Evolutionary conservation across 805 yeast genomes (phyloP), one percentile per base, ranked within the genome.

Genomic region (Saturnispora zaruensis): DNA sequence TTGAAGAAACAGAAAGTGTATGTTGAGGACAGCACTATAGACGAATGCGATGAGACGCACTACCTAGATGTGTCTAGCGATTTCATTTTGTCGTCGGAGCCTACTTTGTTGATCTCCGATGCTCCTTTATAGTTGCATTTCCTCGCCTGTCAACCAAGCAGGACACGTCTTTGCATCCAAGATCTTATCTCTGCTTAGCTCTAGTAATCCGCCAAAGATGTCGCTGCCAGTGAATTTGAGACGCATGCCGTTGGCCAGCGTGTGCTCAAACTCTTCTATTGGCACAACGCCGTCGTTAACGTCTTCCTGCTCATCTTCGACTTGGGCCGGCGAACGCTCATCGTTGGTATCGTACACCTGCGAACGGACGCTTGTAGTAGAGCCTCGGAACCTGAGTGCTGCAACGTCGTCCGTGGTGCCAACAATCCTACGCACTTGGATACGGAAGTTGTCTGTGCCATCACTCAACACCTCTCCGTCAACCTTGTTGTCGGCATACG

Each of bases 101-200:
- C 40, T 9, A 16, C 21, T 7, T 21, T 40, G 18, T 46, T 46
- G 28, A 38, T 46, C 8, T 37, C 44, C 16, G 43, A 37, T 28
- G 23, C 40, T 6, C 34, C 41, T 23, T 41, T 47, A 47, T 40
- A 46, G 18, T 20, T 28, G 11, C n/a, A 41, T 24, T 53, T 81
- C 82, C 61, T 85, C 88, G 2, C 95, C 95, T 4, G 90, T 79
- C 30, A 87, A 63, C 90, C 89, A 87, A 28, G 79, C 75, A 0
- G 96, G 95, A 14, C 84, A 65, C 0, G 56, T 68, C n/a, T 72
- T 67, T 0, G 84, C 75, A 55, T 84, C 75, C 2, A 81, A 64
- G 0, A 73, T 57, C 1, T 70, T 75, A 54, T 66, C 50, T 47
- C 69, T 69, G 25, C 88, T 76, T 16, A 87, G 68, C 58, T 84